A percentile compares a stretch with the other conserved stretches of the same genome.
Evolutionary conservation across 169 alveolate species (phyloP).

Genomic region (Babesia sp.): DNA sequence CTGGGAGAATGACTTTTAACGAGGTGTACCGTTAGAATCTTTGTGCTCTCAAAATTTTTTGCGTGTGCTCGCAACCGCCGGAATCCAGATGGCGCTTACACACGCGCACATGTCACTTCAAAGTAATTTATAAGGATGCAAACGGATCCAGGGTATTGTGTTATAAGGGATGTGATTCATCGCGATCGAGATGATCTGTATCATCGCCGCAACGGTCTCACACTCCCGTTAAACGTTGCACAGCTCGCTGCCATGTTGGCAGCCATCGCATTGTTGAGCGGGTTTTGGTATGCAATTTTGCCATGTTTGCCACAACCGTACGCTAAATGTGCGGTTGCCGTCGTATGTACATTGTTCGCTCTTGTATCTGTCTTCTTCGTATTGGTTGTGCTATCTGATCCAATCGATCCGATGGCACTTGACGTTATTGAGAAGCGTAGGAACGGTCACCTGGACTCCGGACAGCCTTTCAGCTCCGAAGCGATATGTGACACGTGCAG

Average conservation of each 20-base stretch:
- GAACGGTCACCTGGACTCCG: slow-evolving; percentile 33
- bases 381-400: slow-evolving; percentile 71
- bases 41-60: slow-evolving; percentile 9
- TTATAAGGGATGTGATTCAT: slow-evolving; percentile 57
- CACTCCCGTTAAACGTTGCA: slow-evolving; percentile 72
- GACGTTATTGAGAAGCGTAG: slow-evolving; percentile 41
- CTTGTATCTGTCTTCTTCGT: slow-evolving; percentile 48
- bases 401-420: slow-evolving; percentile 73
- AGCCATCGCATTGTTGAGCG: slow-evolving; percentile 26
- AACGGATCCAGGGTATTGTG: slow-evolving; percentile 5
- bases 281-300: slow-evolving; percentile 45
- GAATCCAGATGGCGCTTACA: slow-evolving; percentile 5
- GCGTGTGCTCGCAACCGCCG: background rate
- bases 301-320: slow-evolving; percentile 50
- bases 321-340: slow-evolving; percentile 16
- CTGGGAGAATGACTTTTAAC: slow-evolving; percentile 72
- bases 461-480: background rate
- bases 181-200: slow-evolving; percentile 20
- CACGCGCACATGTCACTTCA: slow-evolving; percentile 6
- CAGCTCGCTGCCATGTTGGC: slow-evolving; percentile 66
- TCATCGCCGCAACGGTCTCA: slow-evolving; percentile 72
- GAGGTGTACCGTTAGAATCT: slow-evolving; percentile 7
- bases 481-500: slow-evolving; percentile 69
- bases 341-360: slow-evolving; percentile 37
- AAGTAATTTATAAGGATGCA: slow-evolving; percentile 7